Base-by-base conservation (phyloP, 139 green algal species). In the Ostreobium quekettii region DNA sequence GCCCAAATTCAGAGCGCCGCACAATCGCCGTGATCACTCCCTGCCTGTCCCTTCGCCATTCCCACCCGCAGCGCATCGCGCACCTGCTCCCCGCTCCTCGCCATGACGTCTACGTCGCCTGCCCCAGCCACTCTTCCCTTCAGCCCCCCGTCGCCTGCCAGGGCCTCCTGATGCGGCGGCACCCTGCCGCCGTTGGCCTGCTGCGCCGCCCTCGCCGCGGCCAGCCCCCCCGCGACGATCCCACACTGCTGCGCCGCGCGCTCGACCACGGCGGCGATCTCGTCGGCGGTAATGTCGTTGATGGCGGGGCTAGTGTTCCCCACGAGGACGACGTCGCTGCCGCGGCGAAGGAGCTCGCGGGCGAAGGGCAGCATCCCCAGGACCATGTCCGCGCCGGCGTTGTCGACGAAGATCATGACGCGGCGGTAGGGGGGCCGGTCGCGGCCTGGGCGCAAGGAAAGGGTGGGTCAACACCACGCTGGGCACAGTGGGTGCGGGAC, bases 381-480 rank as follows among this genome's bases (percentile, higher is more conserved):
- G 58, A 99, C 89, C 0, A 93, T 73, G 72, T 99, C 95, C 0
- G 95, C 95, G 0, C 94, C 94, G 30, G 77, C 80, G 77, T 99
- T 99, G 81, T 99, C 95, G 15, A 95, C 88, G 77, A 98, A 97
- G 67, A 99, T 90, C 71, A 98, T 78, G 28, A 90, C 89, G 7
- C 88, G 79, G 19, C 78, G 71, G 65, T 85, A 93, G 3, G 83
- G 82, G 4, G 61, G 71, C 15, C 24, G 66, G 56, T 46, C 11
- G 29, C 6, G 37, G 35, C 19, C 48, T 47, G 31, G 29, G 3
- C 60, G n/a, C n/a, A n/a, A n/a, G n/a, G n/a, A 19, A 19, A 19
- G 11, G 42, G 42, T 49, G 42, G 11, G 42, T 49, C 42, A 49
- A 19, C 42, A 49, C n/a, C n/a, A n/a, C n/a, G n/a, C n/a, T n/a